These are phyloP conservation scores for Candida cerambycidarum DNA, from an alignment of 805 yeast species.

Conservation along the genomic window DNA sequence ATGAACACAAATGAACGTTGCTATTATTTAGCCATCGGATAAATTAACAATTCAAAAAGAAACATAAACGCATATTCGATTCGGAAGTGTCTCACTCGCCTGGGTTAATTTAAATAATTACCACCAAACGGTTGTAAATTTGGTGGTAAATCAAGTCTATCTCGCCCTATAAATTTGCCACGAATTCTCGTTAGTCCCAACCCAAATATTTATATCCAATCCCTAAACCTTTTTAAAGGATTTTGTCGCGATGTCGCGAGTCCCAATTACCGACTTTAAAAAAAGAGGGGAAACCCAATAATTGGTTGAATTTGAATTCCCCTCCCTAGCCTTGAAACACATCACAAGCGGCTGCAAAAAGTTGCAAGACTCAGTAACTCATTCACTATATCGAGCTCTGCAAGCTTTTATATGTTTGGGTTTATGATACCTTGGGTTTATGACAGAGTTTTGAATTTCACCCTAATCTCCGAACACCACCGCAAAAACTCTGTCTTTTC, in stretches of 20 bases:
- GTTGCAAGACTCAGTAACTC: background rate
- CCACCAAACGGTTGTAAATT: background rate
- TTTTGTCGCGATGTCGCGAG: constrained; percentile 1
- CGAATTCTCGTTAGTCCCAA: background rate
- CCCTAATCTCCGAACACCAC: constrained; percentile 3
- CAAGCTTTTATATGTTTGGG: too few species aligned
- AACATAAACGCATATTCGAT: constrained; percentile 5
- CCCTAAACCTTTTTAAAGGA: background rate
- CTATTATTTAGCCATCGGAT: too few species aligned
- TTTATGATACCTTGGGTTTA: too few species aligned
- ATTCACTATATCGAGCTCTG: too few species aligned
- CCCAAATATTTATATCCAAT: background rate
- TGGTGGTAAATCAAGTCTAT: too few species aligned
- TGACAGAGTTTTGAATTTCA: background rate
- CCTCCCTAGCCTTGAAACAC: background rate
- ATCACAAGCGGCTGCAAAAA: constrained; percentile 6
- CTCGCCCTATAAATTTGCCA: too few species aligned
- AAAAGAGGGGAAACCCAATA: constrained; percentile 8
- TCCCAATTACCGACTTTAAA: constrained; percentile 1
- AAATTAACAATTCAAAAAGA: background rate
- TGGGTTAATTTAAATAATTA: too few species aligned
- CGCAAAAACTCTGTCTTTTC: constrained; percentile 8
- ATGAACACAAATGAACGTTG: too few species aligned
- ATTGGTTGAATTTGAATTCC: constrained; percentile 1
- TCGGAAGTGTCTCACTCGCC: constrained; percentile 6